These are phyloP conservation scores for Aspergillus coremiiformis DNA, from an alignment of 495 filamentous ascomycete species.

Conservation along the genomic window DNA sequence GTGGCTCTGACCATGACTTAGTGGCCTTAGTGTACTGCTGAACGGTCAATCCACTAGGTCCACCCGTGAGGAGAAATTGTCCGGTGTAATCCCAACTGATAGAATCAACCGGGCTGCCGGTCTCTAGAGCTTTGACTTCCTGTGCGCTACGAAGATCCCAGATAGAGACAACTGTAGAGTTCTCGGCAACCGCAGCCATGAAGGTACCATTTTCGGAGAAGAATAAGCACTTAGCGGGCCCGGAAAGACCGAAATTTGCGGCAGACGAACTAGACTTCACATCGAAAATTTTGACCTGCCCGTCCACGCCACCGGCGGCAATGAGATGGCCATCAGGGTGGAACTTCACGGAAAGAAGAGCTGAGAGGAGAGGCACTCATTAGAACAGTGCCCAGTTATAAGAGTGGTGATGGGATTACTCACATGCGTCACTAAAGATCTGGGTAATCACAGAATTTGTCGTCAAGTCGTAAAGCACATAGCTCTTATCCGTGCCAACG, in stretches of 20 bases:
- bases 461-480: constrained; percentile 78
- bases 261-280: constrained; percentile 64
- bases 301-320: constrained; percentile 66
- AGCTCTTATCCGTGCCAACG: constrained; percentile 86
- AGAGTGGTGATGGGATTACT: constrained; percentile 22
- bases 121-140: constrained; percentile 71
- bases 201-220: constrained; percentile 99
- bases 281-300: constrained; percentile 80
- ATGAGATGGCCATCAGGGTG: constrained; percentile 96
- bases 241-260: constrained; percentile 59
- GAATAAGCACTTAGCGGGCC: constrained; percentile 61
- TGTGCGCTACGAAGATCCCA: constrained; percentile 86
- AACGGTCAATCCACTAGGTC: constrained; percentile 73
- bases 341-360: constrained; percentile 71
- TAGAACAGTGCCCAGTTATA: constrained; percentile 5
- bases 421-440: constrained; percentile 76
- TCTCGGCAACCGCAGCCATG: constrained; percentile 71
- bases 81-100: constrained; percentile 92
- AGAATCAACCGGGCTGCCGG: constrained; percentile 62
- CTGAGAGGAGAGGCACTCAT: constrained; percentile 35
- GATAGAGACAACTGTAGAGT: constrained; percentile 67
- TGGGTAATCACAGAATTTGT: constrained; percentile 60
- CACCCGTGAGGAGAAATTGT: constrained; percentile 80
- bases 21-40: constrained; percentile 76
- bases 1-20: constrained; percentile 84